Conservation (phyloP, 208 protist genomes). For the Trypanosoma lewisi region DNA sequence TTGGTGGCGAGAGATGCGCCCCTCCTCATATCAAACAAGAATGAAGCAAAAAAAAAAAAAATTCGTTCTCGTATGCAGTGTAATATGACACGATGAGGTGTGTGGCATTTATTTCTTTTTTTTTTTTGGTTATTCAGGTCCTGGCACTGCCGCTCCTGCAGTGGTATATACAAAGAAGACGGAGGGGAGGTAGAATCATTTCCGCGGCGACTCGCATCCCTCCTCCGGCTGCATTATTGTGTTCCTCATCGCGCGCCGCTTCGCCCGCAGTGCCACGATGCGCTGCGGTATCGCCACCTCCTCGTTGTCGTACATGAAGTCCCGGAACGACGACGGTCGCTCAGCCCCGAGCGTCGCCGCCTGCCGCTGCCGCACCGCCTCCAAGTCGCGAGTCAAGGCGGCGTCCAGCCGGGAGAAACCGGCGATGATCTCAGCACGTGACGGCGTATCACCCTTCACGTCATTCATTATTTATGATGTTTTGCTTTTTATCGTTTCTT, state of each 20-base stretch:
- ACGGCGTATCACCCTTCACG: neutral
- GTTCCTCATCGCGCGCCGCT: neutral
- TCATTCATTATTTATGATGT: too few relatives aligned
- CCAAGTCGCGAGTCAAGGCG: slow-evolving; percentile 11
- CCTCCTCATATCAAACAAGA: too few relatives aligned
- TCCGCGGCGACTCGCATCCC: neutral
- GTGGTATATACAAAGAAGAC: too few relatives aligned
- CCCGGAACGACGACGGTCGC: neutral
- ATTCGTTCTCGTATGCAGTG: too few relatives aligned
- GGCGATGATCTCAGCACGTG: neutral
- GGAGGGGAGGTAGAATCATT: neutral
- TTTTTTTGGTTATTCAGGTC: too few relatives aligned
- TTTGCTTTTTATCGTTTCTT: neutral
- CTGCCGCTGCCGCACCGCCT: slow-evolving; percentile 1
- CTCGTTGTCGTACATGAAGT: slow-evolving; percentile 13
- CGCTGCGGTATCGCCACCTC: slow-evolving; percentile 16
- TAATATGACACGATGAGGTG: too few relatives aligned
- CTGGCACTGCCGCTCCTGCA: too few relatives aligned
- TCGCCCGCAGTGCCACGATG: slow-evolving; percentile 15
- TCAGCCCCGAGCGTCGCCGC: neutral
- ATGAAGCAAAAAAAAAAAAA: too few relatives aligned
- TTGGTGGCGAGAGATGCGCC: too few relatives aligned
- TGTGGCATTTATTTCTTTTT: too few relatives aligned
- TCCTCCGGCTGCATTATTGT: slow-evolving; percentile 5
- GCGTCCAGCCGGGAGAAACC: neutral